phyloP scores from a whole-genome alignment of 805 yeast species.

The Yarrowia osloensis region DNA sequence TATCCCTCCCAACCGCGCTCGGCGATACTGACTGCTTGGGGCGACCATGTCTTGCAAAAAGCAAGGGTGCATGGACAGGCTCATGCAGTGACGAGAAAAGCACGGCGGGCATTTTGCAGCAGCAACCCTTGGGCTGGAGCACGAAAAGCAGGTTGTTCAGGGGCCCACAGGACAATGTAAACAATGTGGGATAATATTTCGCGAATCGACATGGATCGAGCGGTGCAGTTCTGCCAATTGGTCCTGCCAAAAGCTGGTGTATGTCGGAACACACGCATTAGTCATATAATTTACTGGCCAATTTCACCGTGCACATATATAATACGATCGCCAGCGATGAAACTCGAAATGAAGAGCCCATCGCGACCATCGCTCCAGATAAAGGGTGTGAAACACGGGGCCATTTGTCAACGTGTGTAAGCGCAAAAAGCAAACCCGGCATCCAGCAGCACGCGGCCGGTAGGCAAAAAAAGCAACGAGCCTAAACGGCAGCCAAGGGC shows the following conservation, averaged over 20 bases:
- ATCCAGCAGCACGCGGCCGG: background rate
- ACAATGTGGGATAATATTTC: conserved; percentile 15
- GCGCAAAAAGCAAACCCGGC: background rate
- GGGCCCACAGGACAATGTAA: conserved; percentile 20
- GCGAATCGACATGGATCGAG: background rate
- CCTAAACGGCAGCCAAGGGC: conserved; percentile 1
- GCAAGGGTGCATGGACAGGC: background rate
- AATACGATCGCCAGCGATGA: background rate
- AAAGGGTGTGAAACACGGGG: conserved; percentile 10
- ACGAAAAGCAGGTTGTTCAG: conserved; percentile 10
- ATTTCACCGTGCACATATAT: no score
- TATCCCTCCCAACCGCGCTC: background rate
- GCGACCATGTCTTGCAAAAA: background rate
- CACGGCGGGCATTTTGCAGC: background rate
- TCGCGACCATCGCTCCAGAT: background rate
- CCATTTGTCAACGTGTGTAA: conserved; percentile 11
- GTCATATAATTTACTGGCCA: background rate
- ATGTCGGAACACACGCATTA: no score
- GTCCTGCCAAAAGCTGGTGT: no score
- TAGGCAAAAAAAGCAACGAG: background rate
- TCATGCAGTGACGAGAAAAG: background rate
- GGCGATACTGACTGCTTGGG: background rate
- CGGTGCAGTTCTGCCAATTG: background rate
- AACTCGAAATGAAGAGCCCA: background rate
- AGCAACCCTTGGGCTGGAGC: background rate